phyloP scores from a whole-genome alignment of 208 protist species.

The Wallacemonas sp. region DNA sequence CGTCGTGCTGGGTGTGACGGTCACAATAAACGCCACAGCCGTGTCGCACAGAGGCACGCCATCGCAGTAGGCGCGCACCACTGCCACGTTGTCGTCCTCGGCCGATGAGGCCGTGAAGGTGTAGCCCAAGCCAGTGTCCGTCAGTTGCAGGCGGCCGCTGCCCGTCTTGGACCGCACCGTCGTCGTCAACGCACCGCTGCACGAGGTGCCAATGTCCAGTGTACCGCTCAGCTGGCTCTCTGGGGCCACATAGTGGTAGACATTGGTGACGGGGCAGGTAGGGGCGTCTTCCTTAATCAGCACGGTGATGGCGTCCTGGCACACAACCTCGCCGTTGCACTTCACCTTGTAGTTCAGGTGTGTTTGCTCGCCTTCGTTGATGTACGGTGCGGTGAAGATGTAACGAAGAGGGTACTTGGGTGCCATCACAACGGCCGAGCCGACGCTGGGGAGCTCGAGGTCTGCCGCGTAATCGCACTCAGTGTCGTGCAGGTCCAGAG shows the following conservation, averaged over 20 bases:
- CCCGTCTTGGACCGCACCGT: constrained; percentile 10
- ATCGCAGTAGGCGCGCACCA: constrained; percentile 41
- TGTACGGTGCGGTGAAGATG: constrained; percentile 16
- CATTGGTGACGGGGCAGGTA: constrained; percentile 10
- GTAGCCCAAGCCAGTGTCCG: constrained; percentile 23
- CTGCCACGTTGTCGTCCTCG: constrained; percentile 36
- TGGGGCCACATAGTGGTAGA: constrained; percentile 16
- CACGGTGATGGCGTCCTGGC: constrained; percentile 28
- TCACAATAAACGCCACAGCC: constrained; percentile 37
- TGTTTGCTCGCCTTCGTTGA: constrained; percentile 6
- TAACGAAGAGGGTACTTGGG: constrained; percentile 14
- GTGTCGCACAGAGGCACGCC: constrained; percentile 41
- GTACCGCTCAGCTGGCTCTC: constrained; percentile 6
- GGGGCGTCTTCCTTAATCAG: constrained; percentile 14
- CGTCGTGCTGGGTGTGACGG: constrained; percentile 15
- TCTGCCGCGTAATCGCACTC: constrained; percentile 11
- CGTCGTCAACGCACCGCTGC: background rate
- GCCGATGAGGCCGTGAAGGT: constrained; percentile 35
- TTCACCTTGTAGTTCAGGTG: constrained; percentile 18
- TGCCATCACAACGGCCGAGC: constrained; percentile 8
- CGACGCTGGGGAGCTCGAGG: constrained; percentile 3
- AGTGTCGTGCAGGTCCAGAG: constrained; percentile 17
- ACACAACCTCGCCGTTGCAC: constrained; percentile 23
- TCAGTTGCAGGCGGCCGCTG: constrained; percentile 12
- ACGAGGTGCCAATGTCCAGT: constrained; percentile 9